Evolutionary conservation across 2,329 filamentous ascomycete species (phyloP).

Genomic region (Aspergillus calidoustus): DNA sequence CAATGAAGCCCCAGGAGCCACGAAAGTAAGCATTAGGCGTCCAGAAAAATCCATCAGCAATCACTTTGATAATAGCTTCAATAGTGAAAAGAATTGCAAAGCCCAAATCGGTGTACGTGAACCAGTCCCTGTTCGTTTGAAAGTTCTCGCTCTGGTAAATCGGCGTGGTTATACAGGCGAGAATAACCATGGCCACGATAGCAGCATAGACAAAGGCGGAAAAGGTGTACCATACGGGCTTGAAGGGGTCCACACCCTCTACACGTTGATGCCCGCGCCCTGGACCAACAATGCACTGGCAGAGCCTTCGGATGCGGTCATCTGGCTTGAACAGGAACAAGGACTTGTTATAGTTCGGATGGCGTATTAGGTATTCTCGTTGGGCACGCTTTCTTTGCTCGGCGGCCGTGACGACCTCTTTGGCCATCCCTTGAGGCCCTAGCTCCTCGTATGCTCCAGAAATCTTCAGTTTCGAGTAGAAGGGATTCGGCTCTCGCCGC

Average conservation of each 20-base stretch:
- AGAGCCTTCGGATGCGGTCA: constrained; percentile 78
- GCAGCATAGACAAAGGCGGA: constrained; percentile 92
- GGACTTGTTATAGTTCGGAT: constrained; percentile 91
- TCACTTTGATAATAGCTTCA: constrained; percentile 87
- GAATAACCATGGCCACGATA: constrained; percentile 96
- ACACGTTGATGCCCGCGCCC: constrained; percentile 85
- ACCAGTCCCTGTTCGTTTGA: constrained; percentile 77
- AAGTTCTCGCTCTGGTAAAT: constrained; percentile 92
- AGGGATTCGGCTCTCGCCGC: constrained; percentile 85
- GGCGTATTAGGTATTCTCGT: constrained; percentile 81
- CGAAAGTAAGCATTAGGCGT: constrained; percentile 97
- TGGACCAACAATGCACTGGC: constrained; percentile 88
- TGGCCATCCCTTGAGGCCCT: constrained; percentile 85
- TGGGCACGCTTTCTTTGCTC: constrained; percentile 85
- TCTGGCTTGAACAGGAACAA: constrained; percentile 82
- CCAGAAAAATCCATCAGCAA: constrained; percentile 95
- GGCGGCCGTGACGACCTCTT: constrained; percentile 83
- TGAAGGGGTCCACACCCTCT: constrained; percentile 87
- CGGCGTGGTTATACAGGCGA: constrained; percentile 93
- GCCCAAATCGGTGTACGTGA: constrained; percentile 88
- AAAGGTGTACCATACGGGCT: constrained; percentile 88
- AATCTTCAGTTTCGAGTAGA: constrained; percentile 81
- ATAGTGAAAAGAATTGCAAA: constrained; percentile 86
- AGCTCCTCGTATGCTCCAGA: constrained; percentile 74
- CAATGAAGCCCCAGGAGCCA: constrained; percentile 95